A percentile compares a stretch with the other conserved stretches of the same genome.
These are phyloP conservation scores for Thuidium tamariscinum DNA, from an alignment of 225 moss, liverwort and hornwort genomes.

Conservation along the genomic window DNA sequence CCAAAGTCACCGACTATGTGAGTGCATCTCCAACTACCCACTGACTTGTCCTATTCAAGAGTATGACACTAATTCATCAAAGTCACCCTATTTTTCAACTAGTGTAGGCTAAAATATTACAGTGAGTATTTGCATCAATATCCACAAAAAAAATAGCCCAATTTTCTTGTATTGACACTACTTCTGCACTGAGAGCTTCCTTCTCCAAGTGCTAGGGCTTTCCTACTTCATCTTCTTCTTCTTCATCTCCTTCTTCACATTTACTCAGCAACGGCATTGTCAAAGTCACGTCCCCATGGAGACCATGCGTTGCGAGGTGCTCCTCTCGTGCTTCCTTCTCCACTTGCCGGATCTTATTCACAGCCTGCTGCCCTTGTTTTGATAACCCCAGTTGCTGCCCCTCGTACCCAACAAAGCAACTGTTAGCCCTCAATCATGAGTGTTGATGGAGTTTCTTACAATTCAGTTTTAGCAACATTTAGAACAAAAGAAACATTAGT, in stretches of 20 bases:
- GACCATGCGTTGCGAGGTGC: not conserved
- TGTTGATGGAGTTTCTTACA: not conserved
- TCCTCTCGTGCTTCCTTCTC: constrained; percentile 18
- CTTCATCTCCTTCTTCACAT: not conserved
- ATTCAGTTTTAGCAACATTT: not conserved
- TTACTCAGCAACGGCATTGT: not conserved
- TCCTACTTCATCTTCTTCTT: not conserved
- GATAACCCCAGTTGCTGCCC: constrained; percentile 30
- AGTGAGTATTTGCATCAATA: rapidly evolving
- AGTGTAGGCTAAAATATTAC: not conserved
- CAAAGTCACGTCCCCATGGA: not conserved
- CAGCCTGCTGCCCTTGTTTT: constrained; percentile 31
- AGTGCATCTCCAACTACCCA: not conserved
- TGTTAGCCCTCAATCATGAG: not conserved
- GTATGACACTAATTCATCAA: not conserved
- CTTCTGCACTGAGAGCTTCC: not conserved
- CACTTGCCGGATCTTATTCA: constrained; percentile 23
- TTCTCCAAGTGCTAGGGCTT: not conserved
- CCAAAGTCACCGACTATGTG: not conserved
- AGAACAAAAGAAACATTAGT: too few relatives aligned
- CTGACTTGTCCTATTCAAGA: not conserved
- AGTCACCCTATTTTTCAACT: not conserved
- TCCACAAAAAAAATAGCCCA: not conserved
- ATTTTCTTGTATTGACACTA: too few relatives aligned
- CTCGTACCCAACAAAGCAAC: not conserved